phyloP scores from a whole-genome alignment of 768 basidiomycete genomes.

The Tephrocybe sp. region DNA sequence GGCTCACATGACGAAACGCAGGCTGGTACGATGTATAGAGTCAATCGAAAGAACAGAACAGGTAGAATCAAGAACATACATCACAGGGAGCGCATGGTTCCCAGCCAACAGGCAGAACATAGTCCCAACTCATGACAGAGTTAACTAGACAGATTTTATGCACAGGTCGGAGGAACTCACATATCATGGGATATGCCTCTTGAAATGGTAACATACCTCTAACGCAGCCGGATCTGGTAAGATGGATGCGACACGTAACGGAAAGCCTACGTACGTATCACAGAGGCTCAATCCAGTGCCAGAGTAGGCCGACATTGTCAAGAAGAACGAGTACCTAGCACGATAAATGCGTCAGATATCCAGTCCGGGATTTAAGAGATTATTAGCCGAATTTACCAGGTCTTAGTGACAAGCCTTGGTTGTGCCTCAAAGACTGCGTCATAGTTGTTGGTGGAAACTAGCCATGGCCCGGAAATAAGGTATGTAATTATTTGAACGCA shows the following conservation, averaged over 20 bases:
- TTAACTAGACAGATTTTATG: background rate
- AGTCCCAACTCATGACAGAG: conserved; percentile 40
- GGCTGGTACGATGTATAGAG: conserved; percentile 28
- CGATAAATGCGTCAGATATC: background rate
- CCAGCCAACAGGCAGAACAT: conserved; percentile 71
- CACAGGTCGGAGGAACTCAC: background rate
- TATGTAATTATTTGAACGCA: conserved; percentile 54
- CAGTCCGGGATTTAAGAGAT: background rate
- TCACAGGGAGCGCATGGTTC: conserved; percentile 71
- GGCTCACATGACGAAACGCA: conserved; percentile 62
- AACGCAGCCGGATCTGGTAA: too few species aligned
- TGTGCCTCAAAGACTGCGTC: conserved; percentile 51
- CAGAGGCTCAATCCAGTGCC: conserved; percentile 71
- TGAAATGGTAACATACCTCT: conserved; percentile 18
- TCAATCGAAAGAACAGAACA: background rate
- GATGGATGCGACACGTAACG: too few species aligned
- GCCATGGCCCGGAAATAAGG: conserved; percentile 62
- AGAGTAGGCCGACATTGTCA: conserved; percentile 52
- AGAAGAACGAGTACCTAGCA: conserved; percentile 43
- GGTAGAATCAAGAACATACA: conserved; percentile 40
- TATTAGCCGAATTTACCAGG: conserved; percentile 44
- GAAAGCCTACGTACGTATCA: conserved; percentile 43
- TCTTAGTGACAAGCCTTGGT: conserved; percentile 49
- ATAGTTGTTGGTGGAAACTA: conserved; percentile 42
- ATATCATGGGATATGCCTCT: background rate